Conservation (phyloP, 345 rosid species). For the Lepidium didymum region DNA sequence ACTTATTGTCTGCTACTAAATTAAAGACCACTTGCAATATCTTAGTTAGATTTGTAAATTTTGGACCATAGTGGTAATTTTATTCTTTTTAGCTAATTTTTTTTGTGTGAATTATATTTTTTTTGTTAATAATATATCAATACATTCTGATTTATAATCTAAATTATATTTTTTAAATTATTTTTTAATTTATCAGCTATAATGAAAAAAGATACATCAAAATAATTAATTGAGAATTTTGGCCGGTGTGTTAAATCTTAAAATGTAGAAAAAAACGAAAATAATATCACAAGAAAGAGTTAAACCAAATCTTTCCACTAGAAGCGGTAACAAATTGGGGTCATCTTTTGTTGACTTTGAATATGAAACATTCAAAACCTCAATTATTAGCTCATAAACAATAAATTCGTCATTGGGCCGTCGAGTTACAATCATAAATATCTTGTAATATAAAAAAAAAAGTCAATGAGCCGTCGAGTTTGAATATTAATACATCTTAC, state of each 20-base stretch:
- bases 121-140: too few relatives aligned
- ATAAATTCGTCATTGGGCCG: background rate
- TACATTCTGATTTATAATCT: too few relatives aligned
- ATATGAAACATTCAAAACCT: background rate
- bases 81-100: too few relatives aligned
- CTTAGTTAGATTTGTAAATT: too few relatives aligned
- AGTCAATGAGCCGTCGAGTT: constrained; percentile 9
- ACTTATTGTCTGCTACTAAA: too few relatives aligned
- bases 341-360: constrained; percentile 17
- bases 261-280: background rate
- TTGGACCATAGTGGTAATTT: too few relatives aligned
- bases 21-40: too few relatives aligned
- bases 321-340: background rate
- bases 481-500: background rate
- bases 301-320: background rate
- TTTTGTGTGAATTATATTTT: too few relatives aligned
- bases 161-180: too few relatives aligned
- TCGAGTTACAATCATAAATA: background rate
- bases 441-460: background rate
- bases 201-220: too few relatives aligned
- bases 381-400: background rate
- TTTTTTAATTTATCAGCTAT: too few relatives aligned
- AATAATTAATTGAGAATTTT: too few relatives aligned
- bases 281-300: background rate
- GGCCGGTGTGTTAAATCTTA: background rate